phyloP scores from a whole-genome alignment of 495 filamentous ascomycete species.

The Penicillium taxi region DNA sequence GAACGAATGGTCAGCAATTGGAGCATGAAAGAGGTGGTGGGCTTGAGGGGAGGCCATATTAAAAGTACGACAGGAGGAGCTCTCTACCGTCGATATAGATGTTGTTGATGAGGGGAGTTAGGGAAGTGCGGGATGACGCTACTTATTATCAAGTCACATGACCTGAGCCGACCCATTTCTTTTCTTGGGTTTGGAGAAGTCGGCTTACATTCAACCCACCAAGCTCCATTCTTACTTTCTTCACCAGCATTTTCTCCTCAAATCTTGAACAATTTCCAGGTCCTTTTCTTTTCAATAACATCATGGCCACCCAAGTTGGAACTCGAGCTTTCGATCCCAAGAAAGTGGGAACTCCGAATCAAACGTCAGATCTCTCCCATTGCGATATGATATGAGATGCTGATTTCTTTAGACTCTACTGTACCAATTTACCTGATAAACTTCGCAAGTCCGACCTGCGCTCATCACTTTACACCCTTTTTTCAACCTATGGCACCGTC shows the following conservation, averaged over 20 bases:
- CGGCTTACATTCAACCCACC: conserved; percentile 3
- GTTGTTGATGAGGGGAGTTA: conserved; percentile 3
- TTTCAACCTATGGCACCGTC: conserved; percentile 86
- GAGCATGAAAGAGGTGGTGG: conserved; percentile 92
- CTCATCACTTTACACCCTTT: conserved; percentile 81
- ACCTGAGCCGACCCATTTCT: not conserved
- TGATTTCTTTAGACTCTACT: conserved; percentile 61
- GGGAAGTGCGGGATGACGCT: conserved; percentile 7
- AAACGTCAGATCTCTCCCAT: conserved; percentile 51
- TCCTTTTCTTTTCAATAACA: not conserved
- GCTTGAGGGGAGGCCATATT: conserved; percentile 80
- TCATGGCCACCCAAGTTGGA: conserved; percentile 35
- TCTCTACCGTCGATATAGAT: conserved; percentile 83
- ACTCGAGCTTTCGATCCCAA: conserved; percentile 33
- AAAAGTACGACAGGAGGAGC: conserved; percentile 82
- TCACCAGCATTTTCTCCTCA: not conserved
- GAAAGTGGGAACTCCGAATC: conserved; percentile 49
- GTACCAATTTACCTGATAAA: conserved; percentile 77
- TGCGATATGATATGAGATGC: conserved; percentile 10
- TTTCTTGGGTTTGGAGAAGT: conserved; percentile 3
- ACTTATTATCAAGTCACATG: conserved; percentile 10
- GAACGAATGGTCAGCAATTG: conserved; percentile 97
- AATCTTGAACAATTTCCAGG: not conserved
- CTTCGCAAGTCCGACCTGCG: conserved; percentile 77
- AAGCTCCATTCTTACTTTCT: conserved; percentile 9